Evolutionary conservation across 345 rosid genomes (phyloP).

Genomic region (Eucalyptus marginata): DNA sequence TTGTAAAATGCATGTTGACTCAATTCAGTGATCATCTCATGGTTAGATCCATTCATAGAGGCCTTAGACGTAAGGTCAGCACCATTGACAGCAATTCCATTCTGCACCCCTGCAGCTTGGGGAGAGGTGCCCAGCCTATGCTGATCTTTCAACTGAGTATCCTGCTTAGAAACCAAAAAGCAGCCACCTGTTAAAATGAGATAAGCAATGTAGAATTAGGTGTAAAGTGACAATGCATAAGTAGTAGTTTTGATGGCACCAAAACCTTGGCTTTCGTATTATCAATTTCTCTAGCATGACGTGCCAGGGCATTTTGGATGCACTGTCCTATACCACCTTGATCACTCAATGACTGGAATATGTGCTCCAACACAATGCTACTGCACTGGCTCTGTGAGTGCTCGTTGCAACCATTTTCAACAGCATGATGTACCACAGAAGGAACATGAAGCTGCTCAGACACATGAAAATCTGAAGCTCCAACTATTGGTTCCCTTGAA

Average conservation of each 20-base stretch:
- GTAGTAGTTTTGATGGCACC: not conserved
- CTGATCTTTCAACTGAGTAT: conserved; percentile 15
- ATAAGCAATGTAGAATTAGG: not conserved
- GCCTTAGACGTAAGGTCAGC: conserved; percentile 21
- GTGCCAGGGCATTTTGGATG: conserved; percentile 30
- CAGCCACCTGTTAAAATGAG: not conserved
- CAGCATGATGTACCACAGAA: not conserved
- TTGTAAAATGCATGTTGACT: conserved; percentile 56
- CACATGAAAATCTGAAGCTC: not conserved
- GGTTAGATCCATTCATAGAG: conserved; percentile 12
- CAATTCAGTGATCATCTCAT: conserved; percentile 28
- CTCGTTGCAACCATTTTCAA: conserved; percentile 3
- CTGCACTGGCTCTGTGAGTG: conserved; percentile 16
- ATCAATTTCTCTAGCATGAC: conserved; percentile 3
- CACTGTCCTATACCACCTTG: conserved; percentile 35
- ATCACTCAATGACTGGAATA: conserved; percentile 28
- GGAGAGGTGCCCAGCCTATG: conserved; percentile 1
- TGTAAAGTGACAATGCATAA: not conserved
- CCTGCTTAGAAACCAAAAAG: conserved; percentile 26
- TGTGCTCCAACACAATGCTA: conserved; percentile 27
- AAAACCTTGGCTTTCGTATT: conserved; percentile 20
- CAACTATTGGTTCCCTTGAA: not conserved
- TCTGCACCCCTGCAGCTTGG: conserved; percentile 5
- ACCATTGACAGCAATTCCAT: conserved; percentile 24
- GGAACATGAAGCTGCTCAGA: not conserved